These are phyloP conservation scores for Microthlaspi erraticum DNA, from an alignment of 345 rosid genomes.

Conservation along the genomic window DNA sequence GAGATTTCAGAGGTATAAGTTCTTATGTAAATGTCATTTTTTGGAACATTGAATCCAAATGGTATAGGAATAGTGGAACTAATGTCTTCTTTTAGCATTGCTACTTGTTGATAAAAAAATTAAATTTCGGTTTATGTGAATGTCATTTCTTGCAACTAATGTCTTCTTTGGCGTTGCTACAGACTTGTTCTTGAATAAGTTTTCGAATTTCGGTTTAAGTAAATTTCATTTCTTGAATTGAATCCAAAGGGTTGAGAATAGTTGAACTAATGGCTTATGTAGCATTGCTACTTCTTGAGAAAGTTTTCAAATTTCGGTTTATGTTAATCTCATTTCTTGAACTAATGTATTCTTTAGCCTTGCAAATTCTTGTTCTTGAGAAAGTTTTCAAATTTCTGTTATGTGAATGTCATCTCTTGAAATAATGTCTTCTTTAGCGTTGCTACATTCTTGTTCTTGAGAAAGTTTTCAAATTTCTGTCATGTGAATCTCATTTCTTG, in stretches of 20 bases:
- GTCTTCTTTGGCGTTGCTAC: too few species aligned
- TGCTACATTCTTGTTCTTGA: too few species aligned
- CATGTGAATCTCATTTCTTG: neutral
- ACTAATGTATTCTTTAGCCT: too few species aligned
- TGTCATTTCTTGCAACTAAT: too few species aligned
- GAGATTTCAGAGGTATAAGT: constrained; percentile 83
- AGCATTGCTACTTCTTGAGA: neutral
- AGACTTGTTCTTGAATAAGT: too few species aligned
- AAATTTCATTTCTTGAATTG: neutral
- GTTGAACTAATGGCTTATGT: neutral
- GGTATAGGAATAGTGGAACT: neutral
- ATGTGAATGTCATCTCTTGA: neutral
- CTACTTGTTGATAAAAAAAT: neutral
- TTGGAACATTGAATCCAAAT: neutral
- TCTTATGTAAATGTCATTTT: neutral
- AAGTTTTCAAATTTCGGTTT: neutral
- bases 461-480: too few species aligned
- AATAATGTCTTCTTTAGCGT: too few species aligned
- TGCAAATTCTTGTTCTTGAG: too few species aligned
- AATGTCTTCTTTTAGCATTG: neutral
- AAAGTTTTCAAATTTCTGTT: neutral
- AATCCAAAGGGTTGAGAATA: neutral
- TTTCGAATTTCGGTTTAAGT: too few species aligned
- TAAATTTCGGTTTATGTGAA: neutral
- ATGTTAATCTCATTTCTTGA: too few species aligned